Conservation (phyloP, 2,329 filamentous ascomycete species). For the Dendrostoma leiphaemia region DNA sequence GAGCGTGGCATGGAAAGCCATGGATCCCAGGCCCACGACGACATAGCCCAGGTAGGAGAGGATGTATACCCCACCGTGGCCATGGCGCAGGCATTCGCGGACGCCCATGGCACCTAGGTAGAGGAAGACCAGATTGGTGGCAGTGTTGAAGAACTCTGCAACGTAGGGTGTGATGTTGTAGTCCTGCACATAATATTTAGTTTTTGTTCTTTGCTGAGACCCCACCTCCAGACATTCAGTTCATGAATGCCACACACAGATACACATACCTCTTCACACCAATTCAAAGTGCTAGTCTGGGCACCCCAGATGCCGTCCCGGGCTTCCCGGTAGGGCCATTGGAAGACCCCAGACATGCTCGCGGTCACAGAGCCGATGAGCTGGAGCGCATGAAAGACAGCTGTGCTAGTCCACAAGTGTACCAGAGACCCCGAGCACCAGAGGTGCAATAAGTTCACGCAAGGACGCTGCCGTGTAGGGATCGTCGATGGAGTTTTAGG, state of each 20-base stretch:
- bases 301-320: conserved; percentile 36
- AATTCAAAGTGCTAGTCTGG: conserved; percentile 37
- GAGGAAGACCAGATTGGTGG: conserved; percentile 82
- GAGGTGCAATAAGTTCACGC: not conserved
- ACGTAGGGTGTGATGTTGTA: conserved; percentile 35
- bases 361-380: not conserved
- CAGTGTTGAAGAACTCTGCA: conserved; percentile 50
- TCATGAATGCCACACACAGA: conserved; percentile 26
- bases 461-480: not conserved
- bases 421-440: not conserved
- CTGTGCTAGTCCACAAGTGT: not conserved
- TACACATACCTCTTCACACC: conserved; percentile 38
- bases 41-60: conserved; percentile 57
- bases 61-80: conserved; percentile 74
- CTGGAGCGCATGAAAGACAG: not conserved
- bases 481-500: too few species aligned
- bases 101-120: conserved; percentile 75
- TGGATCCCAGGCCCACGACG: conserved; percentile 52
- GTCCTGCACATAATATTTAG: conserved; percentile 2
- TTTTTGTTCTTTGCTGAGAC: not conserved
- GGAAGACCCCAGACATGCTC: conserved; percentile 21
- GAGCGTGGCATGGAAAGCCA: conserved; percentile 55
- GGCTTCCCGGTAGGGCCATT: conserved; percentile 33
- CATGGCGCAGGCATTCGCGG: conserved; percentile 66
- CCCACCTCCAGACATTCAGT: not conserved